Evolutionary conservation across 192 early-diverging fungal genomes (phyloP).

Genomic region (Mortierella claussenii): DNA sequence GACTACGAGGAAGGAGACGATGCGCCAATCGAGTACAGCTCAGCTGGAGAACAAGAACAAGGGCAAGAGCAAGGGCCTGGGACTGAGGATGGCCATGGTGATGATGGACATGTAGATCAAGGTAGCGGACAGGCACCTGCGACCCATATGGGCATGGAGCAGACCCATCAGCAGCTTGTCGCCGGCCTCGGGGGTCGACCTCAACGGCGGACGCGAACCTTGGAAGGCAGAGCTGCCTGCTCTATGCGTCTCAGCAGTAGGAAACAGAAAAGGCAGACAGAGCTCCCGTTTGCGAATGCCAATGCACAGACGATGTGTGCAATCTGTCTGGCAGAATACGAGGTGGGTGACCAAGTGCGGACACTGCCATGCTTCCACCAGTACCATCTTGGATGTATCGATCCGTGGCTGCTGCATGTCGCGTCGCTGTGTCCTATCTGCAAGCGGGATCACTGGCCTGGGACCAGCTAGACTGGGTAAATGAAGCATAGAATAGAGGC

Average conservation of each 20-base stretch:
- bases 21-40: too few relatives aligned
- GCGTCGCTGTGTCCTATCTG: conserved; percentile 67
- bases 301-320: conserved; percentile 57
- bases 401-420: conserved; percentile 61
- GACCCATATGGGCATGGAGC: conserved; percentile 22
- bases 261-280: conserved; percentile 2
- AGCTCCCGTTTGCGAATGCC: conserved; percentile 45
- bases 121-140: too few relatives aligned
- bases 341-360: conserved; percentile 55
- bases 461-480: too few relatives aligned
- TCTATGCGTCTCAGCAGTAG: neutral
- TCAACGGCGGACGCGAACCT: too few relatives aligned
- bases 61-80: too few relatives aligned
- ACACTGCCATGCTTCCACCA: conserved; percentile 63
- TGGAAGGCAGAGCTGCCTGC: too few relatives aligned
- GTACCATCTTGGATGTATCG: conserved; percentile 65
- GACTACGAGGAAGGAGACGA: conserved; percentile 6
- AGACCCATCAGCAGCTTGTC: too few relatives aligned
- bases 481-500: too few relatives aligned
- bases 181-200: too few relatives aligned
- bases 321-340: conserved; percentile 65
- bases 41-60: too few relatives aligned
- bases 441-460: conserved; percentile 55
- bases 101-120: neutral
- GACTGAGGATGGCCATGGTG: too few relatives aligned